A percentile compares a stretch with the other conserved stretches of the same genome.
phyloP scores from a whole-genome alignment of 192 early-diverging fungal genomes.

The Irineochytrium annulatum region DNA sequence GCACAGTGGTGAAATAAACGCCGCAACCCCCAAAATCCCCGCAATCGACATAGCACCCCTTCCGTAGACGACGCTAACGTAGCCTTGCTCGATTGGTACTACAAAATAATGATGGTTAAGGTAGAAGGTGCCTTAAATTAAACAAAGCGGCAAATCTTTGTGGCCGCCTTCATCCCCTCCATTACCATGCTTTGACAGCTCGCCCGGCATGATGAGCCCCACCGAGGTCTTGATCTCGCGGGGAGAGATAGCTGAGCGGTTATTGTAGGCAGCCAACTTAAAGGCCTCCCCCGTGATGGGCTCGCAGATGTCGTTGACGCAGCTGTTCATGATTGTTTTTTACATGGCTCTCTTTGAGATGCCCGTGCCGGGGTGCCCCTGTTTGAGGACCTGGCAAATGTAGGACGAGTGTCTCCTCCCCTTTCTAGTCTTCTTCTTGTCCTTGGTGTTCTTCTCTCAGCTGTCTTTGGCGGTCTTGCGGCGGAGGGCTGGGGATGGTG shows the following conservation, averaged over 20 bases:
- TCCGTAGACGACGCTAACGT: too few relatives aligned
- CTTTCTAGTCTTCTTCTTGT: constrained; percentile 63
- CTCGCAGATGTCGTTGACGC: constrained; percentile 97
- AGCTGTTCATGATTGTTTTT: constrained; percentile 93
- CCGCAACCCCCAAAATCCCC: too few relatives aligned
- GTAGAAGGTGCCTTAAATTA: too few relatives aligned
- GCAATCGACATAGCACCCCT: too few relatives aligned
- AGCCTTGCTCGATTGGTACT: too few relatives aligned
- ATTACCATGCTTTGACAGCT: constrained; percentile 94
- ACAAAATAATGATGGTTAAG: too few relatives aligned
- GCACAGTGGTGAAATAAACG: too few relatives aligned
- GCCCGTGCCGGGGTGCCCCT: constrained; percentile 95
- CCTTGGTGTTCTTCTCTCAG: constrained; percentile 65
- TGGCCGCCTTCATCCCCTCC: constrained; percentile 95
- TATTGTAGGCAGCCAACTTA: constrained; percentile 85
- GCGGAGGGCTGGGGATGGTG: constrained; percentile 37
- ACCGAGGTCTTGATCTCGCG: constrained; percentile 87
- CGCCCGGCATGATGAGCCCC: constrained; percentile 76
- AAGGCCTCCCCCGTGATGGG: constrained; percentile 70
- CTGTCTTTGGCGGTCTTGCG: constrained; percentile 64
- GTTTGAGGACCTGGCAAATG: constrained; percentile 95
- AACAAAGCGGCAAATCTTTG: too few relatives aligned
- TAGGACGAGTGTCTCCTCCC: constrained; percentile 93
- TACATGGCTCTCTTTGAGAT: constrained; percentile 98
- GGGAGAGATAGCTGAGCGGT: constrained; percentile 88